phyloP scores from a whole-genome alignment of 2,329 filamentous ascomycete genomes.

The Calonectria naviculata region DNA sequence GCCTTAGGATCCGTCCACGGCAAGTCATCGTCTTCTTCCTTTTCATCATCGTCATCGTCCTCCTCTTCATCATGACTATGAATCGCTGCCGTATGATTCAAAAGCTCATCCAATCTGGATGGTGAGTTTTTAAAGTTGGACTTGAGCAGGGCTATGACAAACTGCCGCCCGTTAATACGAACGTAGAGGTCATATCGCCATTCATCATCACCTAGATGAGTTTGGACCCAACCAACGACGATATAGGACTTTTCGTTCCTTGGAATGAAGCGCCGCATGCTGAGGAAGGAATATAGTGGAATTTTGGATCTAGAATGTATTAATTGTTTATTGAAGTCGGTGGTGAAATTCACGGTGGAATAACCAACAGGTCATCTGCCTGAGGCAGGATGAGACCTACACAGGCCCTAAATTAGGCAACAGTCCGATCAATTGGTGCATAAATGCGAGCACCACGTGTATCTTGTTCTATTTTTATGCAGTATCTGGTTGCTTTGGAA shows the following conservation, averaged over 20 bases:
- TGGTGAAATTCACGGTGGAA: not conserved
- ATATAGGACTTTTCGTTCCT: not conserved
- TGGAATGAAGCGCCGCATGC: not conserved
- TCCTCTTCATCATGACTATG: not conserved
- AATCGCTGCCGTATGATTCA: not conserved
- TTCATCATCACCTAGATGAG: not conserved
- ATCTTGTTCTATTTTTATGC: too few relatives aligned
- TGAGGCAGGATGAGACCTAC: not conserved
- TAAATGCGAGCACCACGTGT: too few relatives aligned
- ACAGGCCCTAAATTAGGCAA: not conserved
- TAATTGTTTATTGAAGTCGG: not conserved
- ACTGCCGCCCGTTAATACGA: conserved; percentile 1
- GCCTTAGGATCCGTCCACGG: too few relatives aligned
- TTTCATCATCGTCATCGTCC: not conserved
- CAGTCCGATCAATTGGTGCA: not conserved
- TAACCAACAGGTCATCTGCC: not conserved
- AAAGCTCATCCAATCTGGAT: not conserved
- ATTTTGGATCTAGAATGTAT: too few relatives aligned
- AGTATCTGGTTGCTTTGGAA: too few relatives aligned
- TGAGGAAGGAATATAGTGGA: too few relatives aligned
- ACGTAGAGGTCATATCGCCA: not conserved
- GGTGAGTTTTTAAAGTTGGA: conserved; percentile 1
- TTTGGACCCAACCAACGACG: not conserved
- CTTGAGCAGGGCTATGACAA: not conserved
- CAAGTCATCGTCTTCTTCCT: not conserved